Evolutionary conservation across 345 rosid genomes (phyloP).

Genomic region (Luvunga scandens): DNA sequence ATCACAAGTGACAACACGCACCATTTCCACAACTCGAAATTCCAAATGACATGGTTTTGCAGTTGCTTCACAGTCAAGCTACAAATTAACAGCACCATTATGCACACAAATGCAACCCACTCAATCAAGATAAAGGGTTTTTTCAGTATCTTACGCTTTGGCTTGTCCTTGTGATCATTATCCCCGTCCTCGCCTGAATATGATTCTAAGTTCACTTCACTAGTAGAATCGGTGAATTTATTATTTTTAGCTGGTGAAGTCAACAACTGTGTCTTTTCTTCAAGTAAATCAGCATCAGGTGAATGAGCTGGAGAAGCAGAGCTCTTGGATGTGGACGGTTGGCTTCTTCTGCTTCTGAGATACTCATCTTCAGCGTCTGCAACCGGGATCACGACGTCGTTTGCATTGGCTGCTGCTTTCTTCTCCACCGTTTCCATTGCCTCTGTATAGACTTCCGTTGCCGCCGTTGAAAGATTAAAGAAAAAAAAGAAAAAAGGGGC

Average conservation of each 20-base stretch:
- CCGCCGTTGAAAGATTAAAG: too few species aligned
- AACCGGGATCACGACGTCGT: neutral
- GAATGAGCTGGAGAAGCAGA: neutral
- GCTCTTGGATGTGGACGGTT: neutral
- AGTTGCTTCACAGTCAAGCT: constrained; percentile 36
- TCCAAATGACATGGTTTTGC: constrained; percentile 31
- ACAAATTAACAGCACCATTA: constrained; percentile 32
- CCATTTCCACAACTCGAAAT: constrained; percentile 56
- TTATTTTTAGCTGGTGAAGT: neutral
- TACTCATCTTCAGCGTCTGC: neutral
- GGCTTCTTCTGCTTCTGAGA: neutral
- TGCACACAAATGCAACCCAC: constrained; percentile 21
- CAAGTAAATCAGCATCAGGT: neutral
- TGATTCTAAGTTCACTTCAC: neutral
- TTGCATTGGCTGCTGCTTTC: neutral
- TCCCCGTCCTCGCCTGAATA: neutral
- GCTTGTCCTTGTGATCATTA: neutral
- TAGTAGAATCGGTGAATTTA: neutral
- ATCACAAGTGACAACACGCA: constrained; percentile 44
- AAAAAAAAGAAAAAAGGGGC: too few species aligned
- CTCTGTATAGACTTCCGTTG: too few species aligned
- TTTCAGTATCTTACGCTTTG: neutral
- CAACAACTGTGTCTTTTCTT: neutral
- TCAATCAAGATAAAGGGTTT: constrained; percentile 27
- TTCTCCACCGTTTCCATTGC: neutral